Evolutionary conservation across 768 basidiomycete genomes (phyloP), one percentile per base, ranked within the genome.

Genomic region (Leccinum longicurvipes): DNA sequence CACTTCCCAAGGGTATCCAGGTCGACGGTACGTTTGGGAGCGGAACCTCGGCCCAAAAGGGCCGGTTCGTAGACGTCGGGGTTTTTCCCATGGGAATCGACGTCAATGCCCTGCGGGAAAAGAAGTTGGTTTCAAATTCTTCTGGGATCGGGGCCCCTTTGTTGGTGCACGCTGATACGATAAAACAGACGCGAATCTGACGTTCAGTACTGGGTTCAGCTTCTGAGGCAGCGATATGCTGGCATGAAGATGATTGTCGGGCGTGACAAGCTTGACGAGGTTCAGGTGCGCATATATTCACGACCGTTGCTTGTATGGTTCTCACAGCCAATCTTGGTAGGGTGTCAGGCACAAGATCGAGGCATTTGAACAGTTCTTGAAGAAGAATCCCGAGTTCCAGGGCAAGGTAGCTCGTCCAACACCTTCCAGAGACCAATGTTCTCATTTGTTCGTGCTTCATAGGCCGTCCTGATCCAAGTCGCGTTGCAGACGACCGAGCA

Each of bases 81-180:
- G 88, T 89, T n/a, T 91, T 92, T 67, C 89, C 91, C 0, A 92
- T 93, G 84, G 91, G 92, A 6, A 93, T 94, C 54, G 91, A 94
- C 64, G 89, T 93, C 6, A 72, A 73, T 52, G 77, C 81, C 49
- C 69, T 93, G 45, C 82, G 82, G 58, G 78, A 82, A 60, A 85
- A 85, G 71, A 85, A 82, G 86, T 85, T 55, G 36, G 80, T 69
- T 32, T 45, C 15, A 8, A 44, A 51, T 53, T 42, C 51, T 54
- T 54, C 21, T 53, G 11, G 31, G 36, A 39, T n/a, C 36, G 15
- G 3, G 44, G 55, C 10, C 24, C 62, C 36, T 48, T 50, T 36
- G 4, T 42, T 23, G 23, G 51, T n/a, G 19, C 27, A 53, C 61
- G 46, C 63, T 62, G 41, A 62, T 48, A 0, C n/a, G 34, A 48